These are phyloP conservation scores for Phialocephala subalpina DNA, from an alignment of 2,329 filamentous ascomycete genomes.

Conservation along the genomic window DNA sequence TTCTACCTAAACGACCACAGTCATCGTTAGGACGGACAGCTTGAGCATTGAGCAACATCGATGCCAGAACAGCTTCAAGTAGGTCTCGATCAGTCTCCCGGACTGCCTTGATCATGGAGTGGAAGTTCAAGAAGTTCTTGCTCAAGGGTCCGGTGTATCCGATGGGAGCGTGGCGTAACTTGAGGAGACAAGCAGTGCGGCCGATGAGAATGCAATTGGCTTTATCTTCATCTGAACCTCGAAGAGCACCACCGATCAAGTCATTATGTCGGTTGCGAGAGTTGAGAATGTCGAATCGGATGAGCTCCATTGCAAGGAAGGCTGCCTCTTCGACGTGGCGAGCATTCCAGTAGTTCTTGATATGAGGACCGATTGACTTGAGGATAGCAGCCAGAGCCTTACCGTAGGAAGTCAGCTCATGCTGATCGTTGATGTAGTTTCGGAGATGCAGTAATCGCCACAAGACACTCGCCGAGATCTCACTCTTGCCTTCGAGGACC, in stretches of 20 bases:
- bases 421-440: constrained; percentile 81
- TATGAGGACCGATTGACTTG: constrained; percentile 62
- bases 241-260: constrained; percentile 62
- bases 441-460: constrained; percentile 92
- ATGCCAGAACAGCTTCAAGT: constrained; percentile 81
- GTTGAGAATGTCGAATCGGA: constrained; percentile 81
- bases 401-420: constrained; percentile 86
- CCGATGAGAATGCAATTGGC: constrained; percentile 83
- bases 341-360: constrained; percentile 51
- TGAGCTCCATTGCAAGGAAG: constrained; percentile 85
- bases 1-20: constrained; percentile 71
- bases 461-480: constrained; percentile 75
- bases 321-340: constrained; percentile 75
- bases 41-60: constrained; percentile 83
- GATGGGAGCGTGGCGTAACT: constrained; percentile 81
- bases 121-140: constrained; percentile 86
- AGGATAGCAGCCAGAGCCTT: constrained; percentile 78
- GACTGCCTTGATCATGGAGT: constrained; percentile 81
- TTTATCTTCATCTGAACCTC: constrained; percentile 75
- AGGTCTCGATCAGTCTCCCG: constrained; percentile 83
- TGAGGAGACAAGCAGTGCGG: constrained; percentile 83
- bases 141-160: constrained; percentile 96
- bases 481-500: constrained; percentile 66
- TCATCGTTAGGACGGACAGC: constrained; percentile 72
- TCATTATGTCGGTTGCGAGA: constrained; percentile 66